phyloP scores from a whole-genome alignment of 768 basidiomycete species.

The Suillus bovinus region DNA sequence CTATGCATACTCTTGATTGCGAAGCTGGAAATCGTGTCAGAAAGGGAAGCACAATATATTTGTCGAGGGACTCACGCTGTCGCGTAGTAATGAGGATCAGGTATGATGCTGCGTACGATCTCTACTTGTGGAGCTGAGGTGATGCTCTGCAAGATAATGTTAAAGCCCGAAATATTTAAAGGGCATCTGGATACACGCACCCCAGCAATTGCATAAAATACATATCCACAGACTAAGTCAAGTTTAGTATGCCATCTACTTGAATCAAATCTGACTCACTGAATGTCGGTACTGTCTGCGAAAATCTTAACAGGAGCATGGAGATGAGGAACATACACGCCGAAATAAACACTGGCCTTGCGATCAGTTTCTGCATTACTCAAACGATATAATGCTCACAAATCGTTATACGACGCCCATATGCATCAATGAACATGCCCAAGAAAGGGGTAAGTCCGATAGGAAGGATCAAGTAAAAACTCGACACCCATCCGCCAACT shows the following conservation, averaged over 20 bases:
- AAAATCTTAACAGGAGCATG: slow-evolving; percentile 42
- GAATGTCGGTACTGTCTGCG: slow-evolving; percentile 38
- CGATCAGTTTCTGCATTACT: not conserved
- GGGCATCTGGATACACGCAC: slow-evolving; percentile 22
- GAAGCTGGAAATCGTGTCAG: slow-evolving; percentile 26
- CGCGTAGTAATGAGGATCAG: slow-evolving; percentile 42
- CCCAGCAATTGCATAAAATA: slow-evolving; percentile 44
- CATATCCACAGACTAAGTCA: slow-evolving; percentile 38
- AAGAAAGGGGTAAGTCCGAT: slow-evolving; percentile 41
- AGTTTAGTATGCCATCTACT: not conserved
- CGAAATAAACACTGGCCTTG: slow-evolving; percentile 37
- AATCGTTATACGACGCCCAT: slow-evolving; percentile 39
- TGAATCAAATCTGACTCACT: slow-evolving; percentile 27
- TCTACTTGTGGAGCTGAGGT: slow-evolving; percentile 45
- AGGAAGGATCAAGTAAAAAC: slow-evolving; percentile 43
- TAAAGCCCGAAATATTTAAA: not conserved
- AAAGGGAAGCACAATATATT: not conserved
- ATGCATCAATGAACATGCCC: slow-evolving; percentile 41
- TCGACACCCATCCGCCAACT: slow-evolving; percentile 46
- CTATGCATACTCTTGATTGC: slow-evolving; percentile 39
- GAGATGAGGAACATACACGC: slow-evolving; percentile 41
- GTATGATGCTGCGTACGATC: slow-evolving; percentile 42
- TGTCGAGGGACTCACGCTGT: no score
- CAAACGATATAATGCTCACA: slow-evolving; percentile 25
- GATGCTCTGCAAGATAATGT: slow-evolving; percentile 28